Evolutionary conservation across 345 rosid species (phyloP).

Genomic region (Reutealis trisperma): DNA sequence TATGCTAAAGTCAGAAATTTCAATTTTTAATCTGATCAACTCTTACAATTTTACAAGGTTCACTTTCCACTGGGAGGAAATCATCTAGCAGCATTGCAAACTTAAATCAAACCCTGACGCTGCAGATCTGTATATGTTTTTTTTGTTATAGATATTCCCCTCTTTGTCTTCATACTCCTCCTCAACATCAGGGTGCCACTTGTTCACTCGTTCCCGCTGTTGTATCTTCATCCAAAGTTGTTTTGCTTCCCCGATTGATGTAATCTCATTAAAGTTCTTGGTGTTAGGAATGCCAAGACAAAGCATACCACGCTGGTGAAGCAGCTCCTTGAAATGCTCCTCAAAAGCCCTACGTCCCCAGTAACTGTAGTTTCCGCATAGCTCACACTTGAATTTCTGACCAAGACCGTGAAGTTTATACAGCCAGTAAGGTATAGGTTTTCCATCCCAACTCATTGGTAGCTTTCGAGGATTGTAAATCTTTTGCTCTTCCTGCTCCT

Average conservation of each 20-base stretch:
- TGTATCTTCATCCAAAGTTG: slow-evolving; percentile 89
- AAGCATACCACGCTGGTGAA: slow-evolving; percentile 99
- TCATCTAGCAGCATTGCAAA: neutral
- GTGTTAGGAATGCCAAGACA: slow-evolving; percentile 99
- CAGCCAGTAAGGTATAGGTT: slow-evolving; percentile 99
- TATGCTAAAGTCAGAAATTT: no score
- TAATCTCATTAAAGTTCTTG: slow-evolving; percentile 96
- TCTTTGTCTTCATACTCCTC: slow-evolving; percentile 99
- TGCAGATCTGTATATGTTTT: slow-evolving; percentile 94
- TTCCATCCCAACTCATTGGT: slow-evolving; percentile 99
- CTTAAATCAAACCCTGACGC: slow-evolving; percentile 88
- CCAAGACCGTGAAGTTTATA: slow-evolving; percentile 99
- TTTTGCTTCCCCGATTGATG: slow-evolving; percentile 92
- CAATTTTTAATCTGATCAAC: no score
- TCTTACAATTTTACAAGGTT: no score
- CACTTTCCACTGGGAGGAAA: neutral
- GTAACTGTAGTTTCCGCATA: slow-evolving; percentile 91
- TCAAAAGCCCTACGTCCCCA: slow-evolving; percentile 99
- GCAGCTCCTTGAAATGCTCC: slow-evolving; percentile 96
- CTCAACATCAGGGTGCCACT: slow-evolving; percentile 99
- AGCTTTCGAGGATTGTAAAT: slow-evolving; percentile 91
- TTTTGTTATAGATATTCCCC: slow-evolving; percentile 97
- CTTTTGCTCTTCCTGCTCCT: slow-evolving; percentile 90
- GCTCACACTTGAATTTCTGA: slow-evolving; percentile 98
- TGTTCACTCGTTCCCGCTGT: slow-evolving; percentile 77